Evolutionary conservation across 2,329 filamentous ascomycete genomes (phyloP), one percentile per base, ranked within the genome.

Genomic region (Penicillium corylophilum): DNA sequence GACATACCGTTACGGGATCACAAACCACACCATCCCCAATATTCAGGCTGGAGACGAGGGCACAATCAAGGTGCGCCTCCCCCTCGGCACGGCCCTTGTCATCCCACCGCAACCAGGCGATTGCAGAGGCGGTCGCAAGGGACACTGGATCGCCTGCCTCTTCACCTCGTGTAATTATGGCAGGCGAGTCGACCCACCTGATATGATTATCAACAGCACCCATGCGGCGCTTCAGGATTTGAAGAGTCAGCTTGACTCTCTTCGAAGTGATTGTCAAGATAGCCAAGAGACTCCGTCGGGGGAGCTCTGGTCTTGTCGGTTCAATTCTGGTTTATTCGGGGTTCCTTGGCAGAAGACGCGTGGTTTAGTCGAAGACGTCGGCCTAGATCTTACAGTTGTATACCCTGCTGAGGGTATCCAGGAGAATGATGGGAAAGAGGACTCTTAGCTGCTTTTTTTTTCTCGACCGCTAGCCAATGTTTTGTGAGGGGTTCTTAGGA

Each of bases 111-210:
- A 75, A 29, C 62, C 74, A 16, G 58, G 53, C 4, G 69, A 74
- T 29, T 65, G 66, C 33, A 40, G 47, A 20, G 46, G n/a, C 15
- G 47, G 36, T 3, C 33, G 5, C 16, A 70, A 65, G 20, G 65
- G 67, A 12, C 79, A 82, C 49, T 85, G 79, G 75, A 75, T 86
- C 23, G 77, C 79, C 0, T 85, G 82, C 56, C 65, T 86, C 0
- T 85, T 85, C 56, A 85, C 82, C 0, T 82, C 79, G 2, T 62
- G 67, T 2, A 67, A 68, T 2, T 80, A 75, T 51, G 82, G 82
- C 38, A 64, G 54, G 5, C 76, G 72, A 23, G 61, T 65, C 26
- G 68, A 64, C 50, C 52, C 69, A 0, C 69, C 71, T 1, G 62
- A 67, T 0, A 59, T 64, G 13, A 83, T 86, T 33, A 46, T 85